Evolutionary conservation across 257 asterid genomes (phyloP).

Genomic region (Salvia splendens): DNA sequence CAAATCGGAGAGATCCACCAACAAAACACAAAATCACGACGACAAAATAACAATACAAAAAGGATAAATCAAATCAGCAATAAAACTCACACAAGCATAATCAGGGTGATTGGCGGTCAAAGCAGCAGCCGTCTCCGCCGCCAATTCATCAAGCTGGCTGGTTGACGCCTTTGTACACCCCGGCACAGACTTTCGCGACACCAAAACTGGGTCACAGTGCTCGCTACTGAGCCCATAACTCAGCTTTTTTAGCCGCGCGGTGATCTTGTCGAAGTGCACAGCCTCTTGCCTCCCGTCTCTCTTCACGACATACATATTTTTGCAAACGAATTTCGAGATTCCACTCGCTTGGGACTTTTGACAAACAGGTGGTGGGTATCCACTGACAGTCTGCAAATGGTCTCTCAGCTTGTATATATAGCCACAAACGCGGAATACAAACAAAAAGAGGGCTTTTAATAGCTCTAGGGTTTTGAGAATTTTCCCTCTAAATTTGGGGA

Average conservation of each 20-base stretch:
- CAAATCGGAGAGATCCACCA: constrained; percentile 5
- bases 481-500: constrained; percentile 44
- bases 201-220: constrained; percentile 90
- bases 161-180: constrained; percentile 93
- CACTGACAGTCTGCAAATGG: constrained; percentile 14
- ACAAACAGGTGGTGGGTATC: constrained; percentile 42
- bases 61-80: not conserved
- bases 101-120: constrained; percentile 96
- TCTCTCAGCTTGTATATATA: not conserved
- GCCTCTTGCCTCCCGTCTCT: constrained; percentile 93
- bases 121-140: constrained; percentile 97
- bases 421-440: not conserved
- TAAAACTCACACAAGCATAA: constrained; percentile 78
- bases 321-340: not conserved
- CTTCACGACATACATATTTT: constrained; percentile 87
- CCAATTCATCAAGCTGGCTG: constrained; percentile 94
- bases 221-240: constrained; percentile 89
- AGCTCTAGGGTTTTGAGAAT: constrained; percentile 33
- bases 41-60: not conserved
- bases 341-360: constrained; percentile 37
- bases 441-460: not conserved
- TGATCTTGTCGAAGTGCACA: constrained; percentile 92
- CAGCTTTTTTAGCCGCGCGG: constrained; percentile 85
- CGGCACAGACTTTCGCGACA: constrained; percentile 91
- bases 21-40: not conserved